phyloP scores from a whole-genome alignment of 1,284 basidiomycete species.

The Pascua sp. region DNA sequence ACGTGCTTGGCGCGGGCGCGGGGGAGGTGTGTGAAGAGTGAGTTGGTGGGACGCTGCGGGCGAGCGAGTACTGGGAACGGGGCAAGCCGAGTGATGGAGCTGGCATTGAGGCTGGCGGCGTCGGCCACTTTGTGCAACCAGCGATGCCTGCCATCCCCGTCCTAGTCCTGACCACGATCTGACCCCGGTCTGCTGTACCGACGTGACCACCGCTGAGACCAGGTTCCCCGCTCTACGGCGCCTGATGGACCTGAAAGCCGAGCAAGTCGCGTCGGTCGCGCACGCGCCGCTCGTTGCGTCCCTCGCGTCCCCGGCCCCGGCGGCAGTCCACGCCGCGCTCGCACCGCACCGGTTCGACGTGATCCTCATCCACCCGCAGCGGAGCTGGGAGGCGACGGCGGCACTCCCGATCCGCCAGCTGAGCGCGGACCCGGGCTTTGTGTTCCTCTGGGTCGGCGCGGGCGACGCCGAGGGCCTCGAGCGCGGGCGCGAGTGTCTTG shows the following conservation, averaged over 20 bases:
- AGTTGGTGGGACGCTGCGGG: conserved; percentile 41
- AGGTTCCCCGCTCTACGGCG: conserved; percentile 90
- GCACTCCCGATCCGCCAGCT: conserved; percentile 77
- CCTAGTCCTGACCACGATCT: neutral
- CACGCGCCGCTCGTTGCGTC: conserved; percentile 42
- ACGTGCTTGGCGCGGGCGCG: conserved; percentile 79
- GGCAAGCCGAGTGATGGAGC: too few relatives aligned
- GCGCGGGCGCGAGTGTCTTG: conserved; percentile 81
- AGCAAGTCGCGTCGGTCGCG: conserved; percentile 28
- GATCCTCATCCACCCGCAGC: conserved; percentile 87
- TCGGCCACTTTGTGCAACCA: too few relatives aligned
- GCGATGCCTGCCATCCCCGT: neutral
- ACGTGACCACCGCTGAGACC: conserved; percentile 1
- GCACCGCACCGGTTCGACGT: conserved; percentile 69
- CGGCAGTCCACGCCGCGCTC: conserved; percentile 11
- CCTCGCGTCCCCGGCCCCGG: conserved; percentile 14
- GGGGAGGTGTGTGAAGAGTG: conserved; percentile 89
- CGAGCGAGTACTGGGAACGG: too few relatives aligned
- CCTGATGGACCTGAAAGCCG: conserved; percentile 70
- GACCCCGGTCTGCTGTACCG: neutral
- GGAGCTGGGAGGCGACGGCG: conserved; percentile 78
- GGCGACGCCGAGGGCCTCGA: conserved; percentile 89
- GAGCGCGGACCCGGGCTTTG: conserved; percentile 84
- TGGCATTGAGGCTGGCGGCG: neutral
- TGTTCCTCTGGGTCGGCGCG: conserved; percentile 95